Evolutionary conservation across 2,329 filamentous ascomycete genomes (phyloP).

Genomic region (Exophiala lecanii-corni): DNA sequence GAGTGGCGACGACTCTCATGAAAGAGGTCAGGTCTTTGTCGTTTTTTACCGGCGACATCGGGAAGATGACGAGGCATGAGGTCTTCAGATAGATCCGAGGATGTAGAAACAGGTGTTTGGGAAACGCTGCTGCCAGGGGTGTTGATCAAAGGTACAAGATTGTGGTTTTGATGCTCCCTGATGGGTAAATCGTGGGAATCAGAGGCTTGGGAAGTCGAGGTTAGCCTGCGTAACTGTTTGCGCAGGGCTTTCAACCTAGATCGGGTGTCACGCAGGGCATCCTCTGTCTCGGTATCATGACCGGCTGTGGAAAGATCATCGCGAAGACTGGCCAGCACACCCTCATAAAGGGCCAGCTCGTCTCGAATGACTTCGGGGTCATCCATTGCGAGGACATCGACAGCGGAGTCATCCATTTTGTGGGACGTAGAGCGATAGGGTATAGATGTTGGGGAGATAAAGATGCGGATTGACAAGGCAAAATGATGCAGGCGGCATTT

Average conservation of each 20-base stretch:
- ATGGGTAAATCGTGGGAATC: not conserved
- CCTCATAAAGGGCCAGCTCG: constrained; percentile 21
- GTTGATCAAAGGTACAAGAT: not conserved
- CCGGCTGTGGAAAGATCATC: constrained; percentile 2
- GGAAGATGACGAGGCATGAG: constrained; percentile 5
- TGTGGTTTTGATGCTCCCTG: constrained; percentile 9
- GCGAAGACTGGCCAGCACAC: constrained; percentile 17
- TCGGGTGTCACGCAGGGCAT: constrained; percentile 5
- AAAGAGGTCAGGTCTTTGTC: constrained; percentile 16
- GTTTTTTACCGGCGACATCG: constrained; percentile 20
- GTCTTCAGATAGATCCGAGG: constrained; percentile 1
- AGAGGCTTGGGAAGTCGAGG: not conserved
- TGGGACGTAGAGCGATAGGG: constrained; percentile 1
- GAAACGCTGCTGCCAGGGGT: not conserved
- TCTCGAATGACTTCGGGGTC: constrained; percentile 20
- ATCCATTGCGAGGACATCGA: constrained; percentile 6
- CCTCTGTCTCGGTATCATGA: constrained; percentile 11
- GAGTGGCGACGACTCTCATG: constrained; percentile 6
- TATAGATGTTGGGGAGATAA: too few species aligned
- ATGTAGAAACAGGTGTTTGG: not conserved
- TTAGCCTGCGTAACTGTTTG: not conserved
- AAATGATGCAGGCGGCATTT: not conserved
- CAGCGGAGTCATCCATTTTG: constrained; percentile 13
- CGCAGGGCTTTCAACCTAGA: constrained; percentile 5
- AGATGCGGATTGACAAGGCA: too few species aligned